Evolutionary conservation across 2,329 filamentous ascomycete genomes (phyloP).

Genomic region (Talaromyces sp.): DNA sequence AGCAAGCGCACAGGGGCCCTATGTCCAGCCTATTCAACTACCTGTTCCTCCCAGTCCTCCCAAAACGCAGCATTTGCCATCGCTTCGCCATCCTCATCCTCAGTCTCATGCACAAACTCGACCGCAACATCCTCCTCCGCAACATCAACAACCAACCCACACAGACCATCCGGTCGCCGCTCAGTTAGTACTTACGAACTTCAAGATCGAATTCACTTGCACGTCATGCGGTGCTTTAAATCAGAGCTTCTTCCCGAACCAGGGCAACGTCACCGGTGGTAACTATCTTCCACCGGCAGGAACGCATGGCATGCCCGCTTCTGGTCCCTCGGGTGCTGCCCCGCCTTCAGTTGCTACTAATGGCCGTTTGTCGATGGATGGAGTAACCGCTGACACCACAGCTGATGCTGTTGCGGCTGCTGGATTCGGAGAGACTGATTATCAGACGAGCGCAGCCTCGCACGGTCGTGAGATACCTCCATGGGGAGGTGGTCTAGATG

Average conservation of each 20-base stretch:
- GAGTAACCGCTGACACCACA: conserved; percentile 4
- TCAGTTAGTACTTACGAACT: conserved; percentile 35
- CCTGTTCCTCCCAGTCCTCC: conserved; percentile 5
- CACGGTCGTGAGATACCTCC: conserved; percentile 13
- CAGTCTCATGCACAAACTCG: conserved; percentile 22
- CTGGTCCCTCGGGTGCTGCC: background rate
- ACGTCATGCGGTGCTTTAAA: conserved; percentile 38
- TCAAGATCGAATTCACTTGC: conserved; percentile 42
- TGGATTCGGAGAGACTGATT: conserved; percentile 15
- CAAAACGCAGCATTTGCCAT: conserved; percentile 9
- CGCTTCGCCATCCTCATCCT: conserved; percentile 2
- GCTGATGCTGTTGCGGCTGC: conserved; percentile 5
- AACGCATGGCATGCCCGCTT: conserved; percentile 9
- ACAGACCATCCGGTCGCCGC: conserved; percentile 27
- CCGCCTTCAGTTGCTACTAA: conserved; percentile 8
- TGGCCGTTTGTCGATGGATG: conserved; percentile 8
- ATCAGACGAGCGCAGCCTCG: background rate
- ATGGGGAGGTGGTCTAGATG: conserved; percentile 13
- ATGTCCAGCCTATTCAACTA: conserved; percentile 18
- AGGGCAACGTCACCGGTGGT: conserved; percentile 33
- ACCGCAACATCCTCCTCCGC: conserved; percentile 21
- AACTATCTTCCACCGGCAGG: conserved; percentile 22
- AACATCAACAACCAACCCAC: conserved; percentile 24
- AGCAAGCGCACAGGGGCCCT: conserved; percentile 21
- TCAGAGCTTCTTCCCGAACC: conserved; percentile 39